phyloP scores from a whole-genome alignment of 129 eudicot species.

The Pittosporum tobira region DNA sequence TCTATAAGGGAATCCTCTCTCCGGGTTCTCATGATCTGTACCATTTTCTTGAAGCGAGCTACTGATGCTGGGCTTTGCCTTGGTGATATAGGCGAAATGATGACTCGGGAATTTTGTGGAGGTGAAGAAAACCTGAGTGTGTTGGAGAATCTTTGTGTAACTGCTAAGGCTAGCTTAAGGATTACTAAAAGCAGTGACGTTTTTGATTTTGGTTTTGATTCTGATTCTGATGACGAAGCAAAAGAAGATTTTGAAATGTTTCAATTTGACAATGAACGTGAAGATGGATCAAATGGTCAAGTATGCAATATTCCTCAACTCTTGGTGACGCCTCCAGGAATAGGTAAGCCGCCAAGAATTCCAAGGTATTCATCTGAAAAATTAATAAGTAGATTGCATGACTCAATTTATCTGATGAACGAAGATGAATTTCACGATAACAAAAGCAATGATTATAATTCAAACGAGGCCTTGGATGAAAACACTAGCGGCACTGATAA shows the following conservation, averaged over 20 bases:
- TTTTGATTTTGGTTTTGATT: constrained; percentile 12
- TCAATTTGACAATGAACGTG: constrained; percentile 44
- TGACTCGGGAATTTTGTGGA: constrained; percentile 81
- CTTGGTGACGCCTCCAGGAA: constrained; percentile 11
- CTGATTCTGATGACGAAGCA: constrained; percentile 18
- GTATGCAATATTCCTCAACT: constrained; percentile 12
- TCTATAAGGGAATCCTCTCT: constrained; percentile 73
- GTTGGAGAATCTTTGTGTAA: constrained; percentile 55
- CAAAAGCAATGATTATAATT: constrained; percentile 13
- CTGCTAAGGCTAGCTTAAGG: constrained; percentile 32
- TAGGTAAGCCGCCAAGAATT: constrained; percentile 39
- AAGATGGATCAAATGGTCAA: constrained; percentile 20
- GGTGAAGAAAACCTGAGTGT: constrained; percentile 70
- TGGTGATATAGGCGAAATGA: constrained; percentile 87
- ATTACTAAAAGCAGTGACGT: constrained; percentile 10
- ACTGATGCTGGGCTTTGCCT: constrained; percentile 67
- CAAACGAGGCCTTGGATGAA: not conserved
- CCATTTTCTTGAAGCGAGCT: constrained; percentile 68
- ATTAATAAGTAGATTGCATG: constrained; percentile 19
- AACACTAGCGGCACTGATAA: constrained; percentile 9
- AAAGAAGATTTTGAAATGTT: constrained; percentile 35
- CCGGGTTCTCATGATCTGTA: constrained; percentile 76
- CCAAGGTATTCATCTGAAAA: constrained; percentile 27
- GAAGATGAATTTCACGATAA: constrained; percentile 19
- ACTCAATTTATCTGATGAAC: constrained; percentile 18